Conservation (phyloP, 495 filamentous ascomycete species). For the Aspergillus olivimuriae region DNA sequence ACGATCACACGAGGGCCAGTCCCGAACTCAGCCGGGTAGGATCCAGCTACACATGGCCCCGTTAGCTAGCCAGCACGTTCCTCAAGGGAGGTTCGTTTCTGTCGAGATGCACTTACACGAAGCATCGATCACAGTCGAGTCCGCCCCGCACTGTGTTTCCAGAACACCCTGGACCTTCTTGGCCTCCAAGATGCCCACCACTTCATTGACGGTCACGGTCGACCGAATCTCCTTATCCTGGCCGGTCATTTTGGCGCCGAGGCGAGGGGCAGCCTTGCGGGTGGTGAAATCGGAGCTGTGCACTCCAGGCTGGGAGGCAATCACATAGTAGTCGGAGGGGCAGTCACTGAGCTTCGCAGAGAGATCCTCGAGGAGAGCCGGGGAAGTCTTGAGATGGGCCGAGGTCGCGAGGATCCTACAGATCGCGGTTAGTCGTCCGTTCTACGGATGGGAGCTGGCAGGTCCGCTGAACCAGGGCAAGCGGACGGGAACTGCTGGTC, state of each 20-base stretch:
- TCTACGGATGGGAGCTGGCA: slow-evolving; percentile 7
- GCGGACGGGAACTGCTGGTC: background rate
- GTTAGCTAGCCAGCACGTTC: slow-evolving; percentile 11
- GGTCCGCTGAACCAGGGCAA: background rate
- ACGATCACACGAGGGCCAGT: slow-evolving; percentile 41
- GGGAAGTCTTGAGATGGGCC: slow-evolving; percentile 36
- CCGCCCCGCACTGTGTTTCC: slow-evolving; percentile 46
- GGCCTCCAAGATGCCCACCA: slow-evolving; percentile 53
- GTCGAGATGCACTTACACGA: slow-evolving; percentile 48
- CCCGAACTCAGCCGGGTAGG: slow-evolving; percentile 40
- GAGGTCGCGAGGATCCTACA: slow-evolving; percentile 38
- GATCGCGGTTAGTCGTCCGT: slow-evolving; percentile 25
- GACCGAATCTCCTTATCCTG: slow-evolving; percentile 45
- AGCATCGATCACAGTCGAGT: slow-evolving; percentile 49
- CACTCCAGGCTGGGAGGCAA: slow-evolving; percentile 74
- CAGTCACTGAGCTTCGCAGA: slow-evolving; percentile 53
- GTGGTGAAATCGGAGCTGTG: slow-evolving; percentile 58
- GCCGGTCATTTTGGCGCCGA: slow-evolving; percentile 48
- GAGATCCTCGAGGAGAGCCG: slow-evolving; percentile 26
- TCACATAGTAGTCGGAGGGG: slow-evolving; percentile 69
- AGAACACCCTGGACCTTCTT: slow-evolving; percentile 48
- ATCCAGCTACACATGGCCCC: slow-evolving; percentile 29
- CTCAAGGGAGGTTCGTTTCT: background rate
- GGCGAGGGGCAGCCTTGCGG: slow-evolving; percentile 50
- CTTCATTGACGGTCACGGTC: slow-evolving; percentile 51